These are phyloP conservation scores for Pseudozyma hubeiensis DNA, from an alignment of 1,284 basidiomycete genomes.

Conservation along the genomic window DNA sequence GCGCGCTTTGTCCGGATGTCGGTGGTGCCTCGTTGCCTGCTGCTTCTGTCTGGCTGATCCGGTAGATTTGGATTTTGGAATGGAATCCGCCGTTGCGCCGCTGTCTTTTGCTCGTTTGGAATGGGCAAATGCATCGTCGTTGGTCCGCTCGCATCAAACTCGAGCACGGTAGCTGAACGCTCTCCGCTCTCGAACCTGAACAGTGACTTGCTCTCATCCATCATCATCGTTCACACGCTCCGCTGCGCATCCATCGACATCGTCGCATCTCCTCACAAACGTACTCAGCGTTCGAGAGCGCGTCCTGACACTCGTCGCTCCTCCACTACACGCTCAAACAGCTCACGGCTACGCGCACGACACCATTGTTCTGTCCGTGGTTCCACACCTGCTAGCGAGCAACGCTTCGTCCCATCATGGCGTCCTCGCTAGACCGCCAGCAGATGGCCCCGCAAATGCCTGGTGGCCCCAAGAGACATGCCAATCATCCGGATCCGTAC, in stretches of 20 bases:
- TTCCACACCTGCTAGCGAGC: constrained; percentile 7
- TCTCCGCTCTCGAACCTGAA: not conserved
- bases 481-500: constrained; percentile 44
- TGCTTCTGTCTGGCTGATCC: not conserved
- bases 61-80: not conserved
- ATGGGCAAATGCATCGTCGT: not conserved
- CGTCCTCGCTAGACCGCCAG: constrained; percentile 49
- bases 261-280: too few species aligned
- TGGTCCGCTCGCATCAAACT: constrained; percentile 6
- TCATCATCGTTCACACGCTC: too few species aligned
- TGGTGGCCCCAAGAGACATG: constrained; percentile 32
- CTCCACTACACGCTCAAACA: too few species aligned
- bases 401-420: constrained; percentile 20
- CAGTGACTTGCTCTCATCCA: too few species aligned
- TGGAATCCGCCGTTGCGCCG: constrained; percentile 1
- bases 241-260: too few species aligned
- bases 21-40: too few species aligned
- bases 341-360: not conserved
- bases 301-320: too few species aligned
- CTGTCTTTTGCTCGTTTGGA: not conserved
- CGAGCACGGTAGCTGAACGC: not conserved
- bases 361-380: not conserved
- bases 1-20: not conserved
- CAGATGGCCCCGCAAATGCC: constrained; percentile 42
- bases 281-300: too few species aligned